Conservation (phyloP, 805 yeast species). For the Myxozyma nipponensis region DNA sequence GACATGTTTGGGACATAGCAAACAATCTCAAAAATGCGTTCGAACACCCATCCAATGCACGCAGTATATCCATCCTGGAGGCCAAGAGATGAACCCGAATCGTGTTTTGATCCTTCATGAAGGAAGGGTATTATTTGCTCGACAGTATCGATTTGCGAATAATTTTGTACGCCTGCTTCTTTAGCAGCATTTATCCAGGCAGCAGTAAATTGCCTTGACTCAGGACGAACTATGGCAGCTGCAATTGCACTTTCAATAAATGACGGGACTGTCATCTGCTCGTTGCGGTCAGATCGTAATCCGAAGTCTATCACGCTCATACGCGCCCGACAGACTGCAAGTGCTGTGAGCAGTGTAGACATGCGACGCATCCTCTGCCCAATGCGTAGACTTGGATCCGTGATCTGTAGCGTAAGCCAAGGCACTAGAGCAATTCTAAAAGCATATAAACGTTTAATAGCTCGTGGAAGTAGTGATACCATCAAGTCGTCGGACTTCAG, state of each 20-base stretch:
- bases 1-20: conserved; percentile 77
- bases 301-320: conserved; percentile 51
- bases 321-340: conserved; percentile 62
- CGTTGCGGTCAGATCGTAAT: conserved; percentile 4
- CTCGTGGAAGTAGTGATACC: conserved; percentile 57
- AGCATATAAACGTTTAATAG: conserved; percentile 61
- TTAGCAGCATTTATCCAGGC: conserved; percentile 65
- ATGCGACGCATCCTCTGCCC: conserved; percentile 65
- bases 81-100: background rate
- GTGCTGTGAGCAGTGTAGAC: conserved; percentile 60
- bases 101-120: background rate
- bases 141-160: conserved; percentile 28
- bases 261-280: conserved; percentile 55
- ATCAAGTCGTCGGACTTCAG: conserved; percentile 45
- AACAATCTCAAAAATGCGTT: conserved; percentile 70
- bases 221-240: conserved; percentile 74
- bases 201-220: conserved; percentile 62
- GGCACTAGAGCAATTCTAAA: conserved; percentile 64
- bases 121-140: conserved; percentile 19
- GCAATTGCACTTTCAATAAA: conserved; percentile 76
- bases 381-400: conserved; percentile 55
- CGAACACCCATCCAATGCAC: conserved; percentile 88
- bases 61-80: conserved; percentile 54
- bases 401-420: conserved; percentile 60
- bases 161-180: conserved; percentile 26